phyloP scores from a whole-genome alignment of 2,329 filamentous ascomycete species.

The Whalleya microplaca region DNA sequence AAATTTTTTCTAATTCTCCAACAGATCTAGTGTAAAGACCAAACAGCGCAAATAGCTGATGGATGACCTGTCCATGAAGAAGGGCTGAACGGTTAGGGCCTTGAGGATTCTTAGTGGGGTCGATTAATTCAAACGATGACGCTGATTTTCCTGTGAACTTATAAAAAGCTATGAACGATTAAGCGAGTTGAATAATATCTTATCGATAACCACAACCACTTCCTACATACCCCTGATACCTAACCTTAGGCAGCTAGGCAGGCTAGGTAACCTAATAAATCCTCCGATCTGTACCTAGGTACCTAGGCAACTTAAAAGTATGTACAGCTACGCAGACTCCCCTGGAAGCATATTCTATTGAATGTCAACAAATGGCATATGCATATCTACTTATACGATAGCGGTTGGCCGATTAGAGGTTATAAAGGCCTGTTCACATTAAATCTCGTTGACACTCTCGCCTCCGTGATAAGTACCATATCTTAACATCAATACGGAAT shows the following conservation, averaged over 20 bases:
- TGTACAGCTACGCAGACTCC: too few relatives aligned
- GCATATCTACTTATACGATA: too few relatives aligned
- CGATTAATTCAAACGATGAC: constrained; percentile 10
- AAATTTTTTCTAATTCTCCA: background rate
- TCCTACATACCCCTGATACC: background rate
- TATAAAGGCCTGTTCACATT: too few relatives aligned
- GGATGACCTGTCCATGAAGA: background rate
- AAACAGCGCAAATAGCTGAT: background rate
- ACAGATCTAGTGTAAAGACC: background rate
- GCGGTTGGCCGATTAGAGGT: too few relatives aligned
- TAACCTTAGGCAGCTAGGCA: background rate
- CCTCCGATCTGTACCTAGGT: too few relatives aligned
- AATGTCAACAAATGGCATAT: background rate
- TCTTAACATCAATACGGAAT: too few relatives aligned
- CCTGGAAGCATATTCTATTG: background rate
- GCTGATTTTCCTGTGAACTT: background rate
- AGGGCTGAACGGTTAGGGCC: constrained; percentile 28
- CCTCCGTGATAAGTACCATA: too few relatives aligned
- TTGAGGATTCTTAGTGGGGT: constrained; percentile 17
- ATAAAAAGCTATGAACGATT: constrained; percentile 15
- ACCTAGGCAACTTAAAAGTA: too few relatives aligned
- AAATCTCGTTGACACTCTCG: too few relatives aligned
- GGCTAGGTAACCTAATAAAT: background rate
- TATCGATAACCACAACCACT: constrained; percentile 14
- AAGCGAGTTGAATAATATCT: constrained; percentile 8